Percentiles rank a stretch among this genome's conserved stretches.
phyloP scores from a whole-genome alignment of 225 moss, liverwort and hornwort species.

The Thuidium tamariscinum region DNA sequence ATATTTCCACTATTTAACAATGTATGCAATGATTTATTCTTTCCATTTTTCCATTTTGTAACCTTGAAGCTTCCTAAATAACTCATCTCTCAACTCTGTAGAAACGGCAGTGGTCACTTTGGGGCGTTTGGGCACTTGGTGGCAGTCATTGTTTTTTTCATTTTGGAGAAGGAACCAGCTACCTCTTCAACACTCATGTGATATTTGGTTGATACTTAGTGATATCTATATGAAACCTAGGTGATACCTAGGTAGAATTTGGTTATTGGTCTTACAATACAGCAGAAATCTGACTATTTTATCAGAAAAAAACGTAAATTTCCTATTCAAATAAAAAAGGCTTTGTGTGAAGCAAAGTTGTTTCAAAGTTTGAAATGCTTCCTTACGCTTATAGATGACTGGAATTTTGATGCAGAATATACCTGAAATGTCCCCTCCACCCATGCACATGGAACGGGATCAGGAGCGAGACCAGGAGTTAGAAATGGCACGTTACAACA shows the following conservation, averaged over 20 bases:
- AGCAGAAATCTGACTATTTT: not conserved
- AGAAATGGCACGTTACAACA: constrained; percentile 21
- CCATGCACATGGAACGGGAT: constrained; percentile 28
- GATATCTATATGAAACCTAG: not conserved
- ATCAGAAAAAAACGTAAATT: not conserved
- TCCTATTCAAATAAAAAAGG: not conserved
- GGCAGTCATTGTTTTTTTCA: not conserved
- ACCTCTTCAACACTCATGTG: not conserved
- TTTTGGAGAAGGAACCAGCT: too few relatives aligned
- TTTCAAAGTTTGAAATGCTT: not conserved
- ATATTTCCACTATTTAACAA: not conserved
- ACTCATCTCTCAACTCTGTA: not conserved
- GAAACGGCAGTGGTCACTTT: not conserved
- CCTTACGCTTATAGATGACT: not conserved
- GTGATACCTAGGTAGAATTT: not conserved
- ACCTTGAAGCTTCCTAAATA: not conserved
- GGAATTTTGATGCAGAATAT: constrained; percentile 40
- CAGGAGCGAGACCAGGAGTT: constrained; percentile 25
- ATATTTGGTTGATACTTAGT: not conserved
- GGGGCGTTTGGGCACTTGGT: not conserved
- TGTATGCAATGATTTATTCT: not conserved
- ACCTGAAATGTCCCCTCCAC: constrained; percentile 65
- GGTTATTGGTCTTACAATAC: not conserved
- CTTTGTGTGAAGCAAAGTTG: not conserved
- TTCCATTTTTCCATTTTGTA: not conserved